Evolutionary conservation across 371 early-diverging fungal genomes (phyloP), one percentile per base, ranked within the genome.

Genomic region (Polyrhizophydium stewartii): DNA sequence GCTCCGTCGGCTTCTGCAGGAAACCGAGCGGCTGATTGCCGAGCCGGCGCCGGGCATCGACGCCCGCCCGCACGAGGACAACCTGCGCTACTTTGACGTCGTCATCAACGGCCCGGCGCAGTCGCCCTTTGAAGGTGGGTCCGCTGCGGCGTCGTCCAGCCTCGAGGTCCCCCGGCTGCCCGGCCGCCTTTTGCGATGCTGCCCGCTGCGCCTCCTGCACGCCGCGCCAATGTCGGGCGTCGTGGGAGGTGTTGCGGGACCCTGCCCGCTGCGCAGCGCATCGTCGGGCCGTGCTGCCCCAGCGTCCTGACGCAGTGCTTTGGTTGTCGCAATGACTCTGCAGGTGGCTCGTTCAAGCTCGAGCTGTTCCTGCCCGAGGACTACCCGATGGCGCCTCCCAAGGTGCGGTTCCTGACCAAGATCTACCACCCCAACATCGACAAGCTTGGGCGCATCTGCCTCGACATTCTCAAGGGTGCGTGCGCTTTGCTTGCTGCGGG

Each of bases 351-450:
- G 22, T 99, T 99, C 81, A 93, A 88, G 65, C 84, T 99, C 59
- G 97, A 97, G 67, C 82, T 99, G 47, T 94, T 92, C 69, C 80
- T 99, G 66, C 96, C 97, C 50, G 98, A 98, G 61, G 96, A 95
- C 41, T 99, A 99, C 70, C 99, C 99, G 32, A 94, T 96, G 93
- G 89, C 90, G 1, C 97, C 99, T 38, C 99, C 99, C 55, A 95
- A 94, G 74, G 94, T 98, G 49, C 92, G 95, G 37, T 99, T 99
- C 76, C 74, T 98, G 74, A 97, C 99, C 55, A 91, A 92, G 74
- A 97, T 99, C 72, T 99, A 98, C 81, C 99, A 99, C 81, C 99
- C 99, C 37, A 98, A 99, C 77, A 96, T 98, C 72, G 99, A 99
- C 79, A 93, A 93, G 74, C 87, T 94, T 43, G 99, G 99, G 12